These are phyloP conservation scores for Artemisia argyi DNA, from an alignment of 129 eudicot species.

Conservation along the genomic window DNA sequence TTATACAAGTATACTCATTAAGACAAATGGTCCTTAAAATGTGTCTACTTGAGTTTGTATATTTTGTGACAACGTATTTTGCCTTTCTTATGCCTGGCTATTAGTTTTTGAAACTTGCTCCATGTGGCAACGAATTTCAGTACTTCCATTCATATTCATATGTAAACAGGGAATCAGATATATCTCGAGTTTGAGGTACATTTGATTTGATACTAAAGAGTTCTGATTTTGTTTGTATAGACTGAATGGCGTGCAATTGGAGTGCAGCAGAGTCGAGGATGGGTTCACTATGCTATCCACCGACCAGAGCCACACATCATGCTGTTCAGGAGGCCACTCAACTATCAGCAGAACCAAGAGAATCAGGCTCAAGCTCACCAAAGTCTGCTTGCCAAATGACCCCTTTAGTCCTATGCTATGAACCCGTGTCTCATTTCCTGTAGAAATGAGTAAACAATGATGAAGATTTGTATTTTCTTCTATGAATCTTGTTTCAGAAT, in stretches of 20 bases:
- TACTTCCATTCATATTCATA: background rate
- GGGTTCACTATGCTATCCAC: slow-evolving; percentile 98
- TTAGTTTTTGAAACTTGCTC: background rate
- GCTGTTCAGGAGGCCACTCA: slow-evolving; percentile 87
- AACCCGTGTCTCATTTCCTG: background rate
- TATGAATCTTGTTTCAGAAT: slow-evolving; percentile 27
- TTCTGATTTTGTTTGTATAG: slow-evolving; percentile 33
- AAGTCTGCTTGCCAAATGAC: slow-evolving; percentile 52
- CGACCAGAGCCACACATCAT: slow-evolving; percentile 94
- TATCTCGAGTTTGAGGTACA: background rate
- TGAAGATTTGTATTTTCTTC: slow-evolving; percentile 15
- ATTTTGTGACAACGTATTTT: background rate
- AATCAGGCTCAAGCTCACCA: slow-evolving; percentile 70
- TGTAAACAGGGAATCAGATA: background rate
- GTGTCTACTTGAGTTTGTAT: background rate
- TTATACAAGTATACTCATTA: no score
- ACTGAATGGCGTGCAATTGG: slow-evolving; percentile 99
- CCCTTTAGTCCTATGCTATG: background rate
- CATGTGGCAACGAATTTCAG: background rate
- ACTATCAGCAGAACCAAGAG: slow-evolving; percentile 91
- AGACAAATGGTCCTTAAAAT: no score
- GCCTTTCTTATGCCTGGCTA: background rate
- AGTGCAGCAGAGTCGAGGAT: slow-evolving; percentile 97
- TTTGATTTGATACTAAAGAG: background rate
- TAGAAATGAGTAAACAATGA: slow-evolving; percentile 36